These are phyloP conservation scores for Leucosporidium yakuticum DNA, from an alignment of 768 basidiomycete genomes.

Conservation along the genomic window DNA sequence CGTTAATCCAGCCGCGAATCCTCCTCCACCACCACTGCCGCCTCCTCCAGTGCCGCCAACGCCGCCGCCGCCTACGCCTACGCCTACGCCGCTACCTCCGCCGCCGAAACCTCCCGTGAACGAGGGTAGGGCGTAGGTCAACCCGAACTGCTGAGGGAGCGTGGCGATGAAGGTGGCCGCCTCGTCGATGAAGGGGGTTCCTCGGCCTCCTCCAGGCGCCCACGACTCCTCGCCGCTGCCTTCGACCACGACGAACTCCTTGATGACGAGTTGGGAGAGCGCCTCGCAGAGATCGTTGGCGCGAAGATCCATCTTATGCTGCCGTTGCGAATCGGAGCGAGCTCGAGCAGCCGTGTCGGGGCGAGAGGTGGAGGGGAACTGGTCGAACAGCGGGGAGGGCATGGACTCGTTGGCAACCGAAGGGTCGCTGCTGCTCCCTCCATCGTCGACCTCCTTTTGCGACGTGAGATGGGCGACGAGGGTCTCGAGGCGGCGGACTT, in stretches of 20 bases:
- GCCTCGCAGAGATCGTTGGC: constrained; percentile 30
- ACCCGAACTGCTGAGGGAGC: constrained; percentile 29
- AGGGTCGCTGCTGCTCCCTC: neutral
- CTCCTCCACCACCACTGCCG: too few relatives aligned
- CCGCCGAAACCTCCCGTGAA: neutral
- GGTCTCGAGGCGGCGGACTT: constrained; percentile 27
- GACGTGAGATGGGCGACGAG: constrained; percentile 30
- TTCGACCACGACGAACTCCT: constrained; percentile 32
- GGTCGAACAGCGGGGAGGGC: neutral
- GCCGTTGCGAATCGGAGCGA: neutral
- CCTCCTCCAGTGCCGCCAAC: too few relatives aligned
- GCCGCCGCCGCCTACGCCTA: too few relatives aligned
- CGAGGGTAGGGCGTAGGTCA: neutral
- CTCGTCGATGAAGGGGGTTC: constrained; percentile 20
- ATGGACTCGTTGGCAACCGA: neutral
- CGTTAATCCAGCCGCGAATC: neutral
- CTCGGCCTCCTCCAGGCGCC: constrained; percentile 21
- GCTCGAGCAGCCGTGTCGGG: neutral
- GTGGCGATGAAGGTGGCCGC: constrained; percentile 21
- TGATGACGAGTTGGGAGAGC: constrained; percentile 28
- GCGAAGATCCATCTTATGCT: constrained; percentile 20
- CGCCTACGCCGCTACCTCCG: too few relatives aligned
- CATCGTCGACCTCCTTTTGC: constrained; percentile 7
- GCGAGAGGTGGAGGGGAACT: constrained; percentile 7
- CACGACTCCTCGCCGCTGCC: constrained; percentile 23